phyloP scores from a whole-genome alignment of 345 rosid species.

The Angophora floribunda region DNA sequence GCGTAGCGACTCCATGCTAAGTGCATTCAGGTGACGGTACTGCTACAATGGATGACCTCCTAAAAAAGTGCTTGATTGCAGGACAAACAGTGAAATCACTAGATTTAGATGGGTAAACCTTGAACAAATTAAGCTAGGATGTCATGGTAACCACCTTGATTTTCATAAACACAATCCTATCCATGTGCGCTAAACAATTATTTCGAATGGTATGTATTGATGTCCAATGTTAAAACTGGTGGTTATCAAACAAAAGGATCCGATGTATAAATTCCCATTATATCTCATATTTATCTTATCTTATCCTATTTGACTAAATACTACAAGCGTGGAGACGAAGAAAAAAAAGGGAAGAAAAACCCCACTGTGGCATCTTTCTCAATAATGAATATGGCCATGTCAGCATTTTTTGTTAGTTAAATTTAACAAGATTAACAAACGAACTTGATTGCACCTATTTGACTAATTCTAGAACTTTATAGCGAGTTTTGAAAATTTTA shows the following conservation, averaged over 20 bases:
- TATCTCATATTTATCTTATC: not conserved
- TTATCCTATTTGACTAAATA: not conserved
- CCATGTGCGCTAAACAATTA: not conserved
- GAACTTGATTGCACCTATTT: not conserved
- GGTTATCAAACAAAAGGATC: not conserved
- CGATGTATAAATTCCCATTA: not conserved
- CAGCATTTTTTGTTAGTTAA: no score
- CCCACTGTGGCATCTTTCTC: not conserved
- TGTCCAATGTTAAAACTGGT: not conserved
- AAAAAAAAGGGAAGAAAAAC: not conserved
- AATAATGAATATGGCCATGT: not conserved
- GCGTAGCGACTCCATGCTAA: no score
- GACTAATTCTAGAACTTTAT: no score
- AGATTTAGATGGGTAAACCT: no score
- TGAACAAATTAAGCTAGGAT: no score
- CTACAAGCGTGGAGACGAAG: not conserved
- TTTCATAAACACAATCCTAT: not conserved
- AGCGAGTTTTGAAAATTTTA: no score
- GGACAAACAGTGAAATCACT: no score
- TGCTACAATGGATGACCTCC: no score
- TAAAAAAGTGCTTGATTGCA: no score
- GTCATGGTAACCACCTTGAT: not conserved
- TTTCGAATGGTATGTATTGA: not conserved
- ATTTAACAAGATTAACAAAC: no score
- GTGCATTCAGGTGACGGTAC: no score